Evolutionary conservation across 2,329 filamentous ascomycete genomes (phyloP).

Genomic region (Byssothecium circinans): DNA sequence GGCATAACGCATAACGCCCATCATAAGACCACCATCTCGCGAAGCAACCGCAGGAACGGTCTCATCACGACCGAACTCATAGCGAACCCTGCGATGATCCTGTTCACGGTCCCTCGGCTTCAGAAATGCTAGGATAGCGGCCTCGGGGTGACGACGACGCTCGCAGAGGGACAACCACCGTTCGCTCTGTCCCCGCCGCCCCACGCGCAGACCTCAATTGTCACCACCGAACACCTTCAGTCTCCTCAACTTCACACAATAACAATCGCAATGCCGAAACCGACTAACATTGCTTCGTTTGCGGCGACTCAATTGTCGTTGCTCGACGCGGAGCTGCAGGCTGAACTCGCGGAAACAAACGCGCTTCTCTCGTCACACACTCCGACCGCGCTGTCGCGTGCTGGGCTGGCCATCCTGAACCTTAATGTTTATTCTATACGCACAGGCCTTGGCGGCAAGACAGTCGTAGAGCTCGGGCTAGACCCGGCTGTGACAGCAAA

Average conservation of each 20-base stretch:
- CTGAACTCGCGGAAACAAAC: conserved; percentile 71
- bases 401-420: conserved; percentile 78
- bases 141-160: not conserved
- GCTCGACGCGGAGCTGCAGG: conserved; percentile 69
- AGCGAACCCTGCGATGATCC: conserved; percentile 16
- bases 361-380: conserved; percentile 67
- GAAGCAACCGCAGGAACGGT: conserved; percentile 15
- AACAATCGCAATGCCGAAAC: conserved; percentile 23
- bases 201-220: conserved; percentile 1
- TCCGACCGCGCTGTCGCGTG: conserved; percentile 70
- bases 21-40: conserved; percentile 8
- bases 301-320: conserved; percentile 71
- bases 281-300: conserved; percentile 65
- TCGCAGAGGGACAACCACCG: not conserved
- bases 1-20: not conserved
- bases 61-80: conserved; percentile 5
- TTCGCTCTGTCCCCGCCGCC: conserved; percentile 7
- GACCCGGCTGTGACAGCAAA: conserved; percentile 67
- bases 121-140: conserved; percentile 1
- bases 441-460: conserved; percentile 89
- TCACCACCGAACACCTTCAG: conserved; percentile 5
- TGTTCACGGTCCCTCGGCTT: conserved; percentile 3
- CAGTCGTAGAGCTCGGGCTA: conserved; percentile 75
- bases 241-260: conserved; percentile 8
- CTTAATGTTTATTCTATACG: conserved; percentile 73